Evolutionary conservation across 768 basidiomycete genomes (phyloP), one percentile per base, ranked within the genome.

Genomic region (Auricularia heimuer): DNA sequence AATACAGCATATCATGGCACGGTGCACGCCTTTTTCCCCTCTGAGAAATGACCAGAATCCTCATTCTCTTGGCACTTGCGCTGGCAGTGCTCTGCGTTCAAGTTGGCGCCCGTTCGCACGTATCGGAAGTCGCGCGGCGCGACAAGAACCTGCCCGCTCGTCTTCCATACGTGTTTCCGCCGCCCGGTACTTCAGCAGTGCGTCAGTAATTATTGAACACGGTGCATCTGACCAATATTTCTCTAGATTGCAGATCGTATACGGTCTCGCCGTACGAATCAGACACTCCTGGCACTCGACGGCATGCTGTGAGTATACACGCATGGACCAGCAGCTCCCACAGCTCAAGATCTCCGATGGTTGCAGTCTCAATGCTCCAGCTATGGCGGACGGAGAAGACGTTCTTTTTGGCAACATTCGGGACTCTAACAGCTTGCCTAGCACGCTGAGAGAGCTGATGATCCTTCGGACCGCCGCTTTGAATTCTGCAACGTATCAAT

Each of bases 381-480:
- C 18, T 18, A 51, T 51, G 47, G 47, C 47, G 6, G 47, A 51
- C 18, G 47, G 47, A 51, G 47, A 51, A 18, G 47, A 51, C 47
- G 14, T 21, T 10, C 47, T 51, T 18, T 51, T 51, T 18, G 47
- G 47, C 47, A 51, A 51, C 16, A 51, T 51, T 18, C 1, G 47
- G 47, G 47, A 51, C 16, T 18, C 14, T 4, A 51, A 51, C 16
- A 18, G 18, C 47, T 18, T 51, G 11, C 47, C 47, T 10, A 18
- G 11, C 14, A 51, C 47, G 16, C 11, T 51, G 63, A 34, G 36
- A 18, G 44, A 63, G n/a, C 61, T 42, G 18, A 74, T 74, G 72
- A 73, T 74, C 62, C 66, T 75, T 29, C 71, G 74, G 14, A 68
- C 69, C 11, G 70, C 67, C 3, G 69, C 64, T 24, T 61, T 75